Conservation (phyloP, 2,329 filamentous ascomycete species). For the Colletotrichum theobromicola region DNA sequence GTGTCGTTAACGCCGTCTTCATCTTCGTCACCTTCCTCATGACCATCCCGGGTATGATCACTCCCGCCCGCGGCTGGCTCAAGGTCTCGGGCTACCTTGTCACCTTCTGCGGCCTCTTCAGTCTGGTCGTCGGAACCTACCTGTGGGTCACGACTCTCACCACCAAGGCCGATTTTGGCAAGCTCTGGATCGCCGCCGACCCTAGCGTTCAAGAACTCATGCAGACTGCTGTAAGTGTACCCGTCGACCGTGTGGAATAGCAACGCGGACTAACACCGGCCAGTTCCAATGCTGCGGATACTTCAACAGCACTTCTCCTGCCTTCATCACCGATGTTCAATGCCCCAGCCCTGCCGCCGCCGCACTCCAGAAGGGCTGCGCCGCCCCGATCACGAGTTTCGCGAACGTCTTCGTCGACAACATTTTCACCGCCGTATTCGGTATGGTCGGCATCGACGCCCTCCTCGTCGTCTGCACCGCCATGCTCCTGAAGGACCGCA, state of each 20-base stretch:
- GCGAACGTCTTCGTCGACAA: conserved; percentile 75
- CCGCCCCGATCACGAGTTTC: conserved; percentile 69
- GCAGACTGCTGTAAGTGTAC: conserved; percentile 66
- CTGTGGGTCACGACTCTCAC: conserved; percentile 78
- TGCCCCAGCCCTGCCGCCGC: conserved; percentile 76
- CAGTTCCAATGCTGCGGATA: conserved; percentile 86
- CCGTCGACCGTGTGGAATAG: background rate
- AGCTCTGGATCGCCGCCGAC: conserved; percentile 65
- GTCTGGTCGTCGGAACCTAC: conserved; percentile 67
- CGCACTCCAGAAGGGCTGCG: conserved; percentile 72
- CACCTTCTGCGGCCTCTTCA: conserved; percentile 67
- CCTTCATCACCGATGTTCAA: conserved; percentile 71
- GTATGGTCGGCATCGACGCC: conserved; percentile 75
- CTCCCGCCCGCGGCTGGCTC: conserved; percentile 71
- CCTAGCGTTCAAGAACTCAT: conserved; percentile 68
- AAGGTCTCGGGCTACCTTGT: conserved; percentile 72
- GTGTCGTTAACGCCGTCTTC: conserved; percentile 74
- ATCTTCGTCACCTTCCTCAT: conserved; percentile 73
- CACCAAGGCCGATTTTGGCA: conserved; percentile 65
- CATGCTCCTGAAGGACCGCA: conserved; percentile 80
- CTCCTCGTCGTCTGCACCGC: conserved; percentile 73
- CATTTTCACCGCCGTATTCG: conserved; percentile 82
- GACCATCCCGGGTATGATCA: conserved; percentile 74
- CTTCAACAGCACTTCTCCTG: conserved; percentile 72
- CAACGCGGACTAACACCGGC: conserved; percentile 23